These are phyloP conservation scores for Globisporangium yorkense DNA, from an alignment of 352 stramenopile species.

Conservation along the genomic window DNA sequence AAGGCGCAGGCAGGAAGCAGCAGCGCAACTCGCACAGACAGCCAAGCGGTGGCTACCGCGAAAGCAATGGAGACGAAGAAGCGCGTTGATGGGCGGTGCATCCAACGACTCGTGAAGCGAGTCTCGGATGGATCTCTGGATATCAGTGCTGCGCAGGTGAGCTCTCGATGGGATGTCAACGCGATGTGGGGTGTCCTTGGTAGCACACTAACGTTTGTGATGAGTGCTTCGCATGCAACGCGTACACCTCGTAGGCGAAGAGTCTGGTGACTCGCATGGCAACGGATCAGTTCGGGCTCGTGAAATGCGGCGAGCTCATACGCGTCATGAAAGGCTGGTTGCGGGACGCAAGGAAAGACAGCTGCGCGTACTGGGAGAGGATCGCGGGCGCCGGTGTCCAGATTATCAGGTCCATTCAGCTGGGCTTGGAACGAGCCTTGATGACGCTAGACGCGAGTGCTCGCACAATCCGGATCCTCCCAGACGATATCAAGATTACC, in stretches of 20 bases:
- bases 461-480: slow-evolving; percentile 8
- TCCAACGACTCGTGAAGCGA: slow-evolving; percentile 30
- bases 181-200: background rate
- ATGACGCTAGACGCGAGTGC: slow-evolving; percentile 6
- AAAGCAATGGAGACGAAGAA: slow-evolving; percentile 27
- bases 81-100: slow-evolving; percentile 27
- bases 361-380: slow-evolving; percentile 28
- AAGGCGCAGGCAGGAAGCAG: background rate
- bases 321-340: slow-evolving; percentile 44
- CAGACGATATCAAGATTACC: slow-evolving; percentile 5
- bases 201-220: background rate
- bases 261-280: slow-evolving; percentile 24
- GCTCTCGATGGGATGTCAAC: background rate
- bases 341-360: slow-evolving; percentile 18
- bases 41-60: background rate
- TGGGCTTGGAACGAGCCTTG: slow-evolving; percentile 11
- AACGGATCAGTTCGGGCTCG: slow-evolving; percentile 34
- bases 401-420: slow-evolving; percentile 15
- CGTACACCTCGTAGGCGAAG: slow-evolving; percentile 21
- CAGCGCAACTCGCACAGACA: background rate
- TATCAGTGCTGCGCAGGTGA: slow-evolving; percentile 26
- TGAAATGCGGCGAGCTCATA: slow-evolving; percentile 41
- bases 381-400: slow-evolving; percentile 15
- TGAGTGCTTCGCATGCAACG: background rate
- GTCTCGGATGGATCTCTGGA: slow-evolving; percentile 37